Evolutionary conservation across 352 stramenopile genomes (phyloP).

Genomic region (Thraustotheca clavata): DNA sequence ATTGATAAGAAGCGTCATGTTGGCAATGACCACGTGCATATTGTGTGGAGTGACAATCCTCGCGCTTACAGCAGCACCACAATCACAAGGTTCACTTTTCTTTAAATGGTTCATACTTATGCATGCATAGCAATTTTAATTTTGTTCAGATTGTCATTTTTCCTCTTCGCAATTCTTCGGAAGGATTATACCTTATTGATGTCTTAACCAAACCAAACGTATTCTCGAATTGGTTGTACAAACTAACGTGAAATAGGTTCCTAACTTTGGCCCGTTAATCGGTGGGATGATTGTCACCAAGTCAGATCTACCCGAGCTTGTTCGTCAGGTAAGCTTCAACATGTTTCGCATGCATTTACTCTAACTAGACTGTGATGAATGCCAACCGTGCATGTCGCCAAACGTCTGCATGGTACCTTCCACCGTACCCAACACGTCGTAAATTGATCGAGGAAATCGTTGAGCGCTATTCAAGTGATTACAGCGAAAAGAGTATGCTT

Average conservation of each 20-base stretch:
- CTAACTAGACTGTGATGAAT: constrained; percentile 64
- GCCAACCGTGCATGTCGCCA: constrained; percentile 77
- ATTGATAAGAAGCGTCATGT: constrained; percentile 87
- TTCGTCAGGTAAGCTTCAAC: constrained; percentile 54
- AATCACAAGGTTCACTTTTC: constrained; percentile 47
- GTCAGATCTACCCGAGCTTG: constrained; percentile 51
- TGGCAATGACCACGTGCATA: constrained; percentile 82
- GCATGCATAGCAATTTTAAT: constrained; percentile 53
- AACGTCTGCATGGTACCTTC: constrained; percentile 74
- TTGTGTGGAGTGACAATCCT: constrained; percentile 80
- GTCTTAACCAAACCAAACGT: constrained; percentile 77
- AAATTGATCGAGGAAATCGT: constrained; percentile 85
- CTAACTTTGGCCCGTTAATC: constrained; percentile 68
- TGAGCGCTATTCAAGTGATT: constrained; percentile 75
- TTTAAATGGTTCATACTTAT: neutral
- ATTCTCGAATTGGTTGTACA: neutral
- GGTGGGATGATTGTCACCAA: constrained; percentile 78
- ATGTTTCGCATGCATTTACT: no score
- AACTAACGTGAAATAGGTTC: constrained; percentile 24
- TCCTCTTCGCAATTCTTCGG: constrained; percentile 47
- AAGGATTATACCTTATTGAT: constrained; percentile 63
- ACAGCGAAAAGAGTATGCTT: constrained; percentile 78
- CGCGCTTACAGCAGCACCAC: constrained; percentile 74
- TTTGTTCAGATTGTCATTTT: constrained; percentile 84
- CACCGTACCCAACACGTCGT: constrained; percentile 78